Conservation (phyloP, 225 moss, liverwort and hornwort genomes). For the Rhytidiadelphus loreus region DNA sequence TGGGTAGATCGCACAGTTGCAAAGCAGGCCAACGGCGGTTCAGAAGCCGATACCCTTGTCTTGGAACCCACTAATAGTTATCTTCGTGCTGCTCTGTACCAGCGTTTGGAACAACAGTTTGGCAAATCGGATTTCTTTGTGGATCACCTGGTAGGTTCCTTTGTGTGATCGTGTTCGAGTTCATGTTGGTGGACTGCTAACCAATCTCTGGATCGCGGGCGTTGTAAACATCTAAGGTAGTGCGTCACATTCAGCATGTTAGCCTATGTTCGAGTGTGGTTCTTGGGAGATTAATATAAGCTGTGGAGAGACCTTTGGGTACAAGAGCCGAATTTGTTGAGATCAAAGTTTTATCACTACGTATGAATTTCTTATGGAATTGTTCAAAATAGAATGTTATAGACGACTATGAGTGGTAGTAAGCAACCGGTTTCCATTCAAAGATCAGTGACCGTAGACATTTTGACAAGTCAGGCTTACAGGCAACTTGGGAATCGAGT, state of each 20-base stretch:
- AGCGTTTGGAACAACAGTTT: conserved; percentile 48
- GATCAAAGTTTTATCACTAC: not conserved
- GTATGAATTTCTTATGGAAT: not conserved
- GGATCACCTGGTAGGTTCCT: conserved; percentile 29
- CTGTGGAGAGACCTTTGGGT: not conserved
- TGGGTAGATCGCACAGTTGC: conserved; percentile 31
- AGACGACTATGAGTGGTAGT: not conserved
- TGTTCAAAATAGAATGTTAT: not conserved
- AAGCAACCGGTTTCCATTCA: not conserved
- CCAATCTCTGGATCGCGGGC: not conserved
- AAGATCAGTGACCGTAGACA: not conserved
- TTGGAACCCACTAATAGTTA: conserved; percentile 55
- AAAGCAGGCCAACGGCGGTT: conserved; percentile 8
- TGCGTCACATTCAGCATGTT: not conserved
- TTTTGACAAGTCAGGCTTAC: not conserved
- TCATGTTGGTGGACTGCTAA: not conserved
- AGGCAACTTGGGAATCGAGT: not conserved
- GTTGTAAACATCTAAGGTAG: not conserved
- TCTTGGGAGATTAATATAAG: not conserved
- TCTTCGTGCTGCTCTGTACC: conserved; percentile 47
- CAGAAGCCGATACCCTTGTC: conserved; percentile 16
- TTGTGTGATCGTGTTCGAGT: not conserved
- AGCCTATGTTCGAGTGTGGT: not conserved
- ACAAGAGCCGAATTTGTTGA: not conserved
- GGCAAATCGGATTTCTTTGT: conserved; percentile 47